Percentiles rank a stretch among this genome's conserved stretches.
phyloP scores from a whole-genome alignment of 441 rosid genomes.

The Erodium trifolium region DNA sequence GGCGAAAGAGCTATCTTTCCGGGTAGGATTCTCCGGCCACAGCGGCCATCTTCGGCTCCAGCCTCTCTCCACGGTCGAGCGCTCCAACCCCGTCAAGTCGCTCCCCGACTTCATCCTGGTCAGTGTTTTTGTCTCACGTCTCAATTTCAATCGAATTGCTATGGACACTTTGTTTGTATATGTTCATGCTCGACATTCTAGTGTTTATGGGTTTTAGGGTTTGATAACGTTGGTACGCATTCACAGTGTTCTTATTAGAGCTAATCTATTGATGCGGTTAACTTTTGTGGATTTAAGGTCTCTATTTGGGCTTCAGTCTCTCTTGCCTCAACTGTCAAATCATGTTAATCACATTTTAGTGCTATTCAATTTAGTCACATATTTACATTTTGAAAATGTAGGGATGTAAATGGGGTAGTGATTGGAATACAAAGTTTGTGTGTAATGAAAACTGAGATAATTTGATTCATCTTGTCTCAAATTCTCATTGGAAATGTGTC shows the following conservation, averaged over 20 bases:
- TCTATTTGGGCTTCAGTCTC: no score
- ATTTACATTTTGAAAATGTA: background rate
- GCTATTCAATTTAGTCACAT: background rate
- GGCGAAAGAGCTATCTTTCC: slow-evolving; percentile 62
- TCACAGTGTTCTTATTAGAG: background rate
- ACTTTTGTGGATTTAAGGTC: background rate
- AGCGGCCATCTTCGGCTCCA: slow-evolving; percentile 86
- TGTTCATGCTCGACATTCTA: background rate
- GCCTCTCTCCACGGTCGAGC: slow-evolving; percentile 69
- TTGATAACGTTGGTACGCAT: background rate
- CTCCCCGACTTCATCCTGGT: slow-evolving; percentile 83
- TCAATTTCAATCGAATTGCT: background rate
- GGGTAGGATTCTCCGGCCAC: slow-evolving; percentile 85
- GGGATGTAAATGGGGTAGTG: background rate
- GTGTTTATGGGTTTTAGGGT: background rate
- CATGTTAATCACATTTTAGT: background rate
- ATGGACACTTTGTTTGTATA: background rate
- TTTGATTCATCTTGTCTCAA: background rate
- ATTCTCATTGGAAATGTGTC: background rate
- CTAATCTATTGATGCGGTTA: background rate
- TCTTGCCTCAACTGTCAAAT: background rate
- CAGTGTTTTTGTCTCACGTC: slow-evolving; percentile 20
- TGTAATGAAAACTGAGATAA: background rate
- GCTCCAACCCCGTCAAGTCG: slow-evolving; percentile 52
- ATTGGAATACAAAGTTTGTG: background rate